Evolutionary conservation across 2,329 filamentous ascomycete genomes (phyloP), one percentile per base, ranked within the genome.

Genomic region (Fusarium torreyae): DNA sequence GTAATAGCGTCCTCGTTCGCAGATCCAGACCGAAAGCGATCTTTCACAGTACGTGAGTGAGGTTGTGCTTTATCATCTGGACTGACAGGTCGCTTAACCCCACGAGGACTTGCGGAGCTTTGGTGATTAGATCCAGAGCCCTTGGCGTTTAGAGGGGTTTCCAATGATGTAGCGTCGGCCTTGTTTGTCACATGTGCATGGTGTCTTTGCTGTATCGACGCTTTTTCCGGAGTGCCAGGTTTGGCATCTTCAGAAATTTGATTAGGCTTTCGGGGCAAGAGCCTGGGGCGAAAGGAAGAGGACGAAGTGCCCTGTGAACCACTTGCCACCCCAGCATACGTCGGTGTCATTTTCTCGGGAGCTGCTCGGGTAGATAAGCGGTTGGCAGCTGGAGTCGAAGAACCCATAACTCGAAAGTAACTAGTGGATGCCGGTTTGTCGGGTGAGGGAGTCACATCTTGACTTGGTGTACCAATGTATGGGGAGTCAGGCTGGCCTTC

Each of bases 1-100:
- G 92, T 97, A 72, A 99, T 87, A 26, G 80, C 86, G 74, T 92
- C 87, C 66, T 93, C 89, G 22, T 77, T 72, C 20, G 75, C 70
- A 50, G 69, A 60, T 24, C 60, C 55, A 24, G 67, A 60, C 36
- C 56, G 66, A 59, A 73, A 68, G 28, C 53, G 68, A 48, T 71
- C 66, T 57, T 73, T 72, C 53, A 39, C 58, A n/a, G 22, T 39
- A 55, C 46, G 56, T 60, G 49, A 53, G 46, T 70, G 51, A 36
- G 52, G 22, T 15, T 56, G 45, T 39, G 33, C 65, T 51, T 54
- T 61, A 26, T 69, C 63, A 45, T 60, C 54, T 48, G 69, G 57
- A 45, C 70, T 72, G 57, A 67, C 53, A 52, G 78, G 75, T 70
- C 80, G 77, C 77, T 82, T 81, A 78, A 75, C 63, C 65, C 78